These are phyloP conservation scores for Candida silvicultrix DNA, from an alignment of 805 yeast genomes.

Conservation along the genomic window DNA sequence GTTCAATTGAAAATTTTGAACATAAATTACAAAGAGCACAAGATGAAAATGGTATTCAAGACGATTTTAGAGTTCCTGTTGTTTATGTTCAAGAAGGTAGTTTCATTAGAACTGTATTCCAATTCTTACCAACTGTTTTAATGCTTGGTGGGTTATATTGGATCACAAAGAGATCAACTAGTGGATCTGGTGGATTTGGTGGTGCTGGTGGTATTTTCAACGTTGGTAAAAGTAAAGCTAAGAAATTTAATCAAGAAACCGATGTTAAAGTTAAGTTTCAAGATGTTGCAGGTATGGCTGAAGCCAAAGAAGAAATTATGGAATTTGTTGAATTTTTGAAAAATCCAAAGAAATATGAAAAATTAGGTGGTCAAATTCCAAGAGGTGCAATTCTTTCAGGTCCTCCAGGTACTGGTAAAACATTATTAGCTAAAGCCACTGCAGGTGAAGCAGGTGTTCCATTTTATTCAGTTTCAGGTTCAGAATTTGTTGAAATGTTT, in stretches of 20 bases:
- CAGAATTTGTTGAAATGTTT: constrained; percentile 96
- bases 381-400: constrained; percentile 93
- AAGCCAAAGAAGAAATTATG: constrained; percentile 92
- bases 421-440: constrained; percentile 86
- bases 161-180: constrained; percentile 32
- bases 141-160: constrained; percentile 66
- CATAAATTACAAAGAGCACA: constrained; percentile 73
- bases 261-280: constrained; percentile 77
- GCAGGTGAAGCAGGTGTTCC: constrained; percentile 98
- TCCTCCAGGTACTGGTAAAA: constrained; percentile 97
- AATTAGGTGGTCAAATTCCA: constrained; percentile 89
- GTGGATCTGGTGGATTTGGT: constrained; percentile 28
- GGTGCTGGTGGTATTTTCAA: constrained; percentile 60
- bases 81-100: constrained; percentile 65
- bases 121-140: constrained; percentile 74
- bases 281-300: constrained; percentile 94
- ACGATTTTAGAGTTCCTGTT: constrained; percentile 65
- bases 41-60: constrained; percentile 62
- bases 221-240: constrained; percentile 74
- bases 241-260: constrained; percentile 74
- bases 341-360: constrained; percentile 78
- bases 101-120: constrained; percentile 53
- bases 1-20: constrained; percentile 81
- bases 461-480: constrained; percentile 84
- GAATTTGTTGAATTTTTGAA: constrained; percentile 89